Conservation (phyloP, 148 eudicot species). For the Selenicereus undatus region DNA sequence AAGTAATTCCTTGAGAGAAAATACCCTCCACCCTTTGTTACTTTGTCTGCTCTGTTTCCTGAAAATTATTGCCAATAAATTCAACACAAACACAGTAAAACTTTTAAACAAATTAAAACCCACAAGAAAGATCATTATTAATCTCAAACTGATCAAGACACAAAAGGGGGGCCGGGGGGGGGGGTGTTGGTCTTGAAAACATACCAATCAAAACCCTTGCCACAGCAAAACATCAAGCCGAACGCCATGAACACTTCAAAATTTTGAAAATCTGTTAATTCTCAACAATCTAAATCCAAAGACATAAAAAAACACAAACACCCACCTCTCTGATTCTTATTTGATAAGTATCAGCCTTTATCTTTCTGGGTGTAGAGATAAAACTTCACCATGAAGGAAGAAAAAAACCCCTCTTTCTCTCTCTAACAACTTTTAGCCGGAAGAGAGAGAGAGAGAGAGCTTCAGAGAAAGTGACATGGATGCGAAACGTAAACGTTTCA, state of each 20-base stretch:
- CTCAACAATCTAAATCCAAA: background rate
- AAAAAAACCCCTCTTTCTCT: slow-evolving; percentile 1
- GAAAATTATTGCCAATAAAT: slow-evolving; percentile 11
- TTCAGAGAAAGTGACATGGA: slow-evolving; percentile 6
- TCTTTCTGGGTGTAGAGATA: background rate
- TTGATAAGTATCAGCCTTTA: background rate
- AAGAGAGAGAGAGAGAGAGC: background rate
- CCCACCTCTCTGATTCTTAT: background rate
- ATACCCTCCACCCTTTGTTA: slow-evolving; percentile 65
- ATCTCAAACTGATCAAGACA: background rate
- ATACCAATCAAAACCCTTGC: slow-evolving; percentile 31
- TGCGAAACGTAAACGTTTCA: slow-evolving; percentile 5
- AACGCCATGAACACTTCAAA: slow-evolving; percentile 19
- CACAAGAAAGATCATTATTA: background rate
- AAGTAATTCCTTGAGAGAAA: slow-evolving; percentile 85
- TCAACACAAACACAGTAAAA: background rate
- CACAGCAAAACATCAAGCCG: slow-evolving; percentile 25
- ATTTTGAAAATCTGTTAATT: background rate
- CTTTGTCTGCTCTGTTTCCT: slow-evolving; percentile 63
- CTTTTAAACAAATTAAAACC: background rate
- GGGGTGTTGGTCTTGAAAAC: background rate
- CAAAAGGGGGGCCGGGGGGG: background rate
- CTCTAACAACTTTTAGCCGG: slow-evolving; percentile 6
- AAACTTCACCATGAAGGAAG: background rate
- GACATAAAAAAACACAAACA: too few relatives aligned